Conservation (phyloP, 2,329 filamentous ascomycete species). For the Septoria petroselini region DNA sequence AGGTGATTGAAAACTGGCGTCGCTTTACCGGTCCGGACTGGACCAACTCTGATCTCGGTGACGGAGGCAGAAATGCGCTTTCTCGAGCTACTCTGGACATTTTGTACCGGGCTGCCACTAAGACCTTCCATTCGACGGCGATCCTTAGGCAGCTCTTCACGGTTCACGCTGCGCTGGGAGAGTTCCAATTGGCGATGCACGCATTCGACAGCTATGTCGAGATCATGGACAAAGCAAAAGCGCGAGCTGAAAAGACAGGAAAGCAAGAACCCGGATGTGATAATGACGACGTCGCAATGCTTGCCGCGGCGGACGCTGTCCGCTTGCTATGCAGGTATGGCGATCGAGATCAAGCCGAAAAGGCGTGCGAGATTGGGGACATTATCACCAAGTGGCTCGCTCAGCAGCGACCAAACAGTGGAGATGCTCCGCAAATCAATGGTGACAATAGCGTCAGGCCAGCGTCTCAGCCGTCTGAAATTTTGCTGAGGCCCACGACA, state of each 20-base stretch:
- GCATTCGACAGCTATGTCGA: constrained; percentile 90
- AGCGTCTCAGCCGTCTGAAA: constrained; percentile 35
- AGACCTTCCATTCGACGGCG: constrained; percentile 91
- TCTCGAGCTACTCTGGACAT: constrained; percentile 76
- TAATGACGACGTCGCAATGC: constrained; percentile 70
- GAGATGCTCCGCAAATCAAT: constrained; percentile 15
- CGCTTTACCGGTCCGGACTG: constrained; percentile 76
- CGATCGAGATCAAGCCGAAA: constrained; percentile 69
- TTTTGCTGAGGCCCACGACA: constrained; percentile 55
- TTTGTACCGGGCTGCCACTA: constrained; percentile 84
- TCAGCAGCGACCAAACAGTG: constrained; percentile 49
- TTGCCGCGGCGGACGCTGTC: constrained; percentile 77
- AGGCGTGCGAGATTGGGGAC: constrained; percentile 66
- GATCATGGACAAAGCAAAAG: constrained; percentile 80
- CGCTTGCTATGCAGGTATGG: constrained; percentile 80
- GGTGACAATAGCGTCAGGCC: constrained; percentile 13
- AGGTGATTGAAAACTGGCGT: constrained; percentile 80
- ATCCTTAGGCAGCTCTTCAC: constrained; percentile 83
- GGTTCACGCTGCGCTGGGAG: constrained; percentile 80
- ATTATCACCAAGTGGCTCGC: constrained; percentile 74
- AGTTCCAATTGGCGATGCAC: constrained; percentile 88
- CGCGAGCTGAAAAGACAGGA: constrained; percentile 71
- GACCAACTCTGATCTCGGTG: constrained; percentile 75
- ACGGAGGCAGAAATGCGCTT: constrained; percentile 72
- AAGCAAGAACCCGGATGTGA: constrained; percentile 70